A percentile compares a stretch with the other conserved stretches of the same genome.
These are phyloP conservation scores for Blastobotrys illinoisensis DNA, from an alignment of 1,139 yeast species.

Conservation along the genomic window DNA sequence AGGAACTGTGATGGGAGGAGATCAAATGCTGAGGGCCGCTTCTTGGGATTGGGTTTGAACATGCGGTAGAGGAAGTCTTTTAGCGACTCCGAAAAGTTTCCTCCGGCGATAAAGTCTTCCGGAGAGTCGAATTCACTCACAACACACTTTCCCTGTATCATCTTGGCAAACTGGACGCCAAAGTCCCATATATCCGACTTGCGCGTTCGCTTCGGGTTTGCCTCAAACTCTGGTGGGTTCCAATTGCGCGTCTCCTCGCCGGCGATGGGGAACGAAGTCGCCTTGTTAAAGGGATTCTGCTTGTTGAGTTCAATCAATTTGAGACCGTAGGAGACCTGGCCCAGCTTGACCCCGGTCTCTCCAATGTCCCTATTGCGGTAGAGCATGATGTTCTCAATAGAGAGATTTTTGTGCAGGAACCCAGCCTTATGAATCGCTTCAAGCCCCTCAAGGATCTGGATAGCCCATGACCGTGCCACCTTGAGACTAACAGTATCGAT, in stretches of 20 bases:
- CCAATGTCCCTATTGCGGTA: conserved; percentile 47
- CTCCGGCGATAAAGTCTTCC: conserved; percentile 49
- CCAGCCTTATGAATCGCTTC: conserved; percentile 82
- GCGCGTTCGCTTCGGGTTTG: conserved; percentile 45
- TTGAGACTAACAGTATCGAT: conserved; percentile 64
- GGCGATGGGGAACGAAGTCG: conserved; percentile 29
- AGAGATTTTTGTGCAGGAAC: conserved; percentile 62
- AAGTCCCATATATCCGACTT: conserved; percentile 92
- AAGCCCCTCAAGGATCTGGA: conserved; percentile 77
- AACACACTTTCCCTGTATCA: conserved; percentile 61
- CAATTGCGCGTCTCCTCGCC: conserved; percentile 37
- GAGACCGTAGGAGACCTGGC: conserved; percentile 68
- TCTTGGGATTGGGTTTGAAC: conserved; percentile 60
- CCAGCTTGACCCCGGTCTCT: conserved; percentile 54
- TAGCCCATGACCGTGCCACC: conserved; percentile 82
- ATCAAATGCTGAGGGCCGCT: conserved; percentile 78
- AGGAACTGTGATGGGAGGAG: conserved; percentile 76
- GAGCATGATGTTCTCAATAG: conserved; percentile 55
- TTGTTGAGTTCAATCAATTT: conserved; percentile 54
- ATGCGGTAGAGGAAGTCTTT: conserved; percentile 63
- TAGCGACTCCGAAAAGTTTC: conserved; percentile 48
- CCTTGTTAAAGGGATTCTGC: conserved; percentile 28
- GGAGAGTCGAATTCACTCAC: conserved; percentile 55
- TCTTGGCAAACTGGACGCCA: conserved; percentile 71
- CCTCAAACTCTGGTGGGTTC: conserved; percentile 72